These are phyloP conservation scores for Pelargonium fulgidum DNA, from an alignment of 441 rosid genomes.

Conservation along the genomic window DNA sequence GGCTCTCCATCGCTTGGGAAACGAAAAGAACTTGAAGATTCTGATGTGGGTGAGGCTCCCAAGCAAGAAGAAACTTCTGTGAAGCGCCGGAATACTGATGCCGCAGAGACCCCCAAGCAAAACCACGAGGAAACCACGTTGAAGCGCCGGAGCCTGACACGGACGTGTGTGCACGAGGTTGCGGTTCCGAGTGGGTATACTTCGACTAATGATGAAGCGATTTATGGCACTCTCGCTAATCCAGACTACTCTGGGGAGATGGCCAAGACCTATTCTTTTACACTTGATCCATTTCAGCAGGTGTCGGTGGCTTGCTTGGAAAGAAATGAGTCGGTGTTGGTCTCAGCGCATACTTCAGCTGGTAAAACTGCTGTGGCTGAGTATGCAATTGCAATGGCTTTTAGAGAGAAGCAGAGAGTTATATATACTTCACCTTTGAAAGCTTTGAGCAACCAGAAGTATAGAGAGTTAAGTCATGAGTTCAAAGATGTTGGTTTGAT, in stretches of 20 bases:
- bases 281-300: constrained; percentile 84
- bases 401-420: constrained; percentile 78
- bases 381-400: constrained; percentile 92
- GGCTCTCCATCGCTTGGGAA: background rate
- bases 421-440: constrained; percentile 94
- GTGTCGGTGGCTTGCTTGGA: constrained; percentile 87
- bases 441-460: constrained; percentile 94
- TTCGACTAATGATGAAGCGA: constrained; percentile 48
- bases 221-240: constrained; percentile 64
- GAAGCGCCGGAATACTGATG: constrained; percentile 27
- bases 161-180: constrained; percentile 90
- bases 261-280: constrained; percentile 72
- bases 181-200: constrained; percentile 64
- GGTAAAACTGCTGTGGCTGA: constrained; percentile 94
- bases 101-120: constrained; percentile 33
- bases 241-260: constrained; percentile 64
- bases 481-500: constrained; percentile 96
- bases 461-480: constrained; percentile 91
- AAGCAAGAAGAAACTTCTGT: background rate
- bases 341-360: constrained; percentile 97
- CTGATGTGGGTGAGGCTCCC: background rate
- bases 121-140: constrained; percentile 30
- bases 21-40: background rate
- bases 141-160: constrained; percentile 45
- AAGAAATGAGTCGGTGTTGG: constrained; percentile 77